phyloP scores from a whole-genome alignment of 305 asterid species.

The Fraxinus latifolia region DNA sequence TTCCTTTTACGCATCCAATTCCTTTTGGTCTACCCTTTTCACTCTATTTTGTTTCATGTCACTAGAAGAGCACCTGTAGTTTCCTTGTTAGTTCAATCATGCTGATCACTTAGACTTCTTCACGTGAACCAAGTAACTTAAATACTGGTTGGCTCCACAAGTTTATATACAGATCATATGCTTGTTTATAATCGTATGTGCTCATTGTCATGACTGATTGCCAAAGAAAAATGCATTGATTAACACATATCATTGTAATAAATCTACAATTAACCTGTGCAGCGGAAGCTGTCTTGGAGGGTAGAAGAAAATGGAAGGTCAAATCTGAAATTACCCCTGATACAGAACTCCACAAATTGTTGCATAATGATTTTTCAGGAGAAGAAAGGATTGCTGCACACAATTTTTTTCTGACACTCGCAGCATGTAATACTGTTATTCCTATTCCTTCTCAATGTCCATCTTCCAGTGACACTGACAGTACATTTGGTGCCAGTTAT shows the following conservation, averaged over 20 bases:
- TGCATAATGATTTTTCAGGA: conserved; percentile 57
- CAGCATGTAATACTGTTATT: conserved; percentile 94
- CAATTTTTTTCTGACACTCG: conserved; percentile 79
- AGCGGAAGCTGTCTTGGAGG: conserved; percentile 36
- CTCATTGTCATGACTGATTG: not conserved
- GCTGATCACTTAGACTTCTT: not conserved
- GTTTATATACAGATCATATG: not conserved
- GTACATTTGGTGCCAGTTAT: conserved; percentile 30
- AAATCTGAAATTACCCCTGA: conserved; percentile 67
- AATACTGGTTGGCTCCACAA: not conserved
- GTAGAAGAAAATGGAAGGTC: conserved; percentile 65
- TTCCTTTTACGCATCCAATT: not conserved
- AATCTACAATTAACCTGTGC: conserved; percentile 28
- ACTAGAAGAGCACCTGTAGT: not conserved
- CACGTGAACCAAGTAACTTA: not conserved
- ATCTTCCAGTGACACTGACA: conserved; percentile 37
- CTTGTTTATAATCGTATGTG: not conserved
- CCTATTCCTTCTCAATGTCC: conserved; percentile 61
- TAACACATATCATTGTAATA: not conserved
- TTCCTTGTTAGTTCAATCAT: not conserved
- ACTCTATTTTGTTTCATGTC: not conserved
- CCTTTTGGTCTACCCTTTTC: not conserved
- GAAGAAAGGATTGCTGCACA: conserved; percentile 79
- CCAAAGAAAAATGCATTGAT: not conserved
- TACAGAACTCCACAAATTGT: conserved; percentile 63